Evolutionary conservation across 2,329 filamentous ascomycete genomes (phyloP).

Genomic region (Camillea tinctor): DNA sequence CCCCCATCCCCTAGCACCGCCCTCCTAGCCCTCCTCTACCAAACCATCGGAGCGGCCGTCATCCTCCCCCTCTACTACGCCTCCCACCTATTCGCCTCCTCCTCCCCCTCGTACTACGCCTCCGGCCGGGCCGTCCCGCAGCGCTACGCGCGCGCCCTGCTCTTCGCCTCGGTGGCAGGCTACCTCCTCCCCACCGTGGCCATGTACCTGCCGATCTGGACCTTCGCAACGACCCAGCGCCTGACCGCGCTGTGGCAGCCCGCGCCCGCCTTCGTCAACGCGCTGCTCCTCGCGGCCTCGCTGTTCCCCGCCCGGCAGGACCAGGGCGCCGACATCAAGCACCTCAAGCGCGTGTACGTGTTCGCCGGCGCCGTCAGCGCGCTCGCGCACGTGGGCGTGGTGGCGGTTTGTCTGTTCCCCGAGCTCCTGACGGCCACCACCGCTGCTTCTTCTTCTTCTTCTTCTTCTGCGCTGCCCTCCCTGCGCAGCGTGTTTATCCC

Average conservation of each 20-base stretch:
- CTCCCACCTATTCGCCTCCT: constrained; percentile 14
- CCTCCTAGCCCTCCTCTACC: constrained; percentile 26
- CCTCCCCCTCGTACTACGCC: constrained; percentile 18
- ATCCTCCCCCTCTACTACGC: constrained; percentile 29
- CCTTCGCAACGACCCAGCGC: constrained; percentile 19
- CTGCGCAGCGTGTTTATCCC: constrained; percentile 25
- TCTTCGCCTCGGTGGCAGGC: constrained; percentile 22
- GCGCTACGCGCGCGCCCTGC: constrained; percentile 21
- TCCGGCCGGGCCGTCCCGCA: constrained; percentile 18
- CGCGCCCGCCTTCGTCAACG: constrained; percentile 23
- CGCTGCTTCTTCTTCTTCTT: constrained; percentile 14
- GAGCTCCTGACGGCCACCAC: neutral
- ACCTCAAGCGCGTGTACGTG: constrained; percentile 28
- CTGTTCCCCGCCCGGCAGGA: neutral
- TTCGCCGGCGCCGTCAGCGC: constrained; percentile 19
- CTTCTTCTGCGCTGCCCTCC: constrained; percentile 4
- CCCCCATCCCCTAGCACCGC: constrained; percentile 11
- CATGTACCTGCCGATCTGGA: constrained; percentile 20
- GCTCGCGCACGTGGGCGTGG: constrained; percentile 18
- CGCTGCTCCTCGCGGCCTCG: constrained; percentile 18
- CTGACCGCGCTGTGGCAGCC: constrained; percentile 29
- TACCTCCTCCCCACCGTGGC: constrained; percentile 27
- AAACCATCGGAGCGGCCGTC: constrained; percentile 24
- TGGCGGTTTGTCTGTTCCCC: constrained; percentile 25
- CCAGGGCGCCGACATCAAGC: constrained; percentile 21